Base-by-base conservation (phyloP, 352 stramenopile genomes). In the Plasmopara halstedii region DNA sequence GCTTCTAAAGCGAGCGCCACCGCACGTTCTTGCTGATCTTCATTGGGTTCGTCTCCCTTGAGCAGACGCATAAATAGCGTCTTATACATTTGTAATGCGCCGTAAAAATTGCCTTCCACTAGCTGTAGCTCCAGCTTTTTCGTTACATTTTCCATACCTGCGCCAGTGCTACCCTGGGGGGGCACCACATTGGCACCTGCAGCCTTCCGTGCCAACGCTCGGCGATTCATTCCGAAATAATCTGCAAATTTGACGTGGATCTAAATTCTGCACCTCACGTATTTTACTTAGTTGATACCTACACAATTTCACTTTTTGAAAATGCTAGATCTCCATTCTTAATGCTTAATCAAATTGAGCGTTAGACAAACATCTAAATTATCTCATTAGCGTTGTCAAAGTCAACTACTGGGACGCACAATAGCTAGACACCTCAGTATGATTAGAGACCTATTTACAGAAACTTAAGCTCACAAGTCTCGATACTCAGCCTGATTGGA, bases 71-170 rank as follows among this genome's bases (percentile, higher is more conserved):
- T 92, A 59, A 88, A 92, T 14, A 95, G 67, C 53, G 81, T 92
- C 73, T 92, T 91, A 73, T 95, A 95, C 79, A 93, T 88, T 55
- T 95, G 83, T 51, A 95, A 51, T 44, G 83, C 83, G 42, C 83
- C 78, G 58, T 95, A 95, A 48, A 79, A 88, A 46, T 95, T 79
- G 10, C 79, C 79, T n/a, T 71, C 63, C 31, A 44, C 62, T 31
- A 93, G 64, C 63, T 88, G 77, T 44, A 55, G 55, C 50, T 88
- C 67, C 18, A 95, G 61, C 44, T 92, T 92, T 43, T 80, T 71
- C 14, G 53, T 70, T 22, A 93, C 81, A 42, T 88, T 90, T 40
- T 86, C 75, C 36, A 88, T 68, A 9, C 75, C 77, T 1, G 56
- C 63, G n/a, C 57, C 55, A 41, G 31, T 18, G 53, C 37, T 18